These are phyloP conservation scores for Rhizopogon roseolus DNA, from an alignment of 768 basidiomycete genomes.

Conservation along the genomic window DNA sequence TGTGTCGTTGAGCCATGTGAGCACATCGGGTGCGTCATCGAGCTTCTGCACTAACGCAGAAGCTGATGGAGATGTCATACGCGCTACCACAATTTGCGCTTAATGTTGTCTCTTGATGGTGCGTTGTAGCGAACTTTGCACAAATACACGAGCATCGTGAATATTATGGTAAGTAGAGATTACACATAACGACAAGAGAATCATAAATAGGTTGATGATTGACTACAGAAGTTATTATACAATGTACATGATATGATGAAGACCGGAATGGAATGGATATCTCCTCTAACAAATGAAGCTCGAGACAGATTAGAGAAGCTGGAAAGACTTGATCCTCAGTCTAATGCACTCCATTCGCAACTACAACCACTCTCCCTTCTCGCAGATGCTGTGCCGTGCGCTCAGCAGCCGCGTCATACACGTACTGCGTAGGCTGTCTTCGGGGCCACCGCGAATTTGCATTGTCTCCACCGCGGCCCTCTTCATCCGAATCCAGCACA, in stretches of 20 bases:
- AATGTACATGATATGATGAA: constrained; percentile 1
- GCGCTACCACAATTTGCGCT: neutral
- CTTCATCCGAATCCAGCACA: constrained; percentile 41
- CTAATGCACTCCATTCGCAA: constrained; percentile 47
- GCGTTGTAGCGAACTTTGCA: neutral
- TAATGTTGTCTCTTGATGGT: neutral
- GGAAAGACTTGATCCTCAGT: neutral
- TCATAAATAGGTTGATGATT: constrained; percentile 4
- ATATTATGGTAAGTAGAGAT: neutral
- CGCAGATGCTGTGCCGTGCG: constrained; percentile 57
- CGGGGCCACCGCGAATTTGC: constrained; percentile 21
- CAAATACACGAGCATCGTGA: neutral
- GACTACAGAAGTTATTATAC: constrained; percentile 7
- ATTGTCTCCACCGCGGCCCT: constrained; percentile 1
- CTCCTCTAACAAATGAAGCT: neutral
- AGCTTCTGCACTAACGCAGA: constrained; percentile 49
- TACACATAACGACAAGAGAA: neutral
- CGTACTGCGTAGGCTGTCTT: constrained; percentile 60
- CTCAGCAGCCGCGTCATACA: constrained; percentile 93
- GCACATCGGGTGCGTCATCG: constrained; percentile 55
- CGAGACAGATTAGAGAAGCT: neutral
- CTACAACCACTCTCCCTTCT: constrained; percentile 27
- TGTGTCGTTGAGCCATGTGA: constrained; percentile 70
- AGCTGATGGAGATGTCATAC: constrained; percentile 22
- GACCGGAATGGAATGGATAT: neutral